Base-by-base conservation (phyloP, 768 basidiomycete genomes). In the Pleurotus tuber-regium region DNA sequence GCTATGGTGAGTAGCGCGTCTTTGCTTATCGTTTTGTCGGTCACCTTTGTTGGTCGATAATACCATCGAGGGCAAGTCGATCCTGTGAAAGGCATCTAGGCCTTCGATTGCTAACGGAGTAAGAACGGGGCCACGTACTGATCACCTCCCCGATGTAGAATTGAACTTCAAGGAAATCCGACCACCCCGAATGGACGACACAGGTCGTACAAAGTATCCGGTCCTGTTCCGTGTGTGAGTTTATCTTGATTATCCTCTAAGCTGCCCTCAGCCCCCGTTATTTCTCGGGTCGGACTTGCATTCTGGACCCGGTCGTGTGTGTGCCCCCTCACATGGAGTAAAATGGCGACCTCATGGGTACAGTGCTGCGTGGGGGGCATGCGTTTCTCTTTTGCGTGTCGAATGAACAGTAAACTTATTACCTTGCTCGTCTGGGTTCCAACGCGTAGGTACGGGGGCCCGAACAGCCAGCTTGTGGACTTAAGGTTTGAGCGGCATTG, bases 161-260 rank as follows among this genome's bases (percentile, higher is more conserved):
- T 72, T 98, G 50, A 97, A 97, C 66, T 89, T 90, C 50, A 78
- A 89, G 61, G 95, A 98, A 70, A 80, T 96, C 58, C 82, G 92
- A 12, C 97, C 97, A 14, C 92, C 93, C 3, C 77, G 80, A 53
- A 89, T 98, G 85, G 97, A 99, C 59, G 86, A 89, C 60, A 87
- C 92, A 18, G 97, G 97, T n/a, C 83, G 90, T 38, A 92, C 88
- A 7, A 94, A 96, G 66, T 98, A 99, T 62, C 91, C 97, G 1
- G 93, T 98, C 18, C 73, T 99, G 24, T 93, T 98, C 75, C 75
- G 80, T 38, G 90, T 96, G 82, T 95, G 65, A 60, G 76, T 68
- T 25, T 31, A 24, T 12, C 50, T 49, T 42, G 28, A n/a, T 54
- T 36, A 39, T 46, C 47, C 40, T 42, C 50, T 35, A n/a, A n/a